phyloP scores from a whole-genome alignment of 495 filamentous ascomycete species.

The Aspergillus diversus region DNA sequence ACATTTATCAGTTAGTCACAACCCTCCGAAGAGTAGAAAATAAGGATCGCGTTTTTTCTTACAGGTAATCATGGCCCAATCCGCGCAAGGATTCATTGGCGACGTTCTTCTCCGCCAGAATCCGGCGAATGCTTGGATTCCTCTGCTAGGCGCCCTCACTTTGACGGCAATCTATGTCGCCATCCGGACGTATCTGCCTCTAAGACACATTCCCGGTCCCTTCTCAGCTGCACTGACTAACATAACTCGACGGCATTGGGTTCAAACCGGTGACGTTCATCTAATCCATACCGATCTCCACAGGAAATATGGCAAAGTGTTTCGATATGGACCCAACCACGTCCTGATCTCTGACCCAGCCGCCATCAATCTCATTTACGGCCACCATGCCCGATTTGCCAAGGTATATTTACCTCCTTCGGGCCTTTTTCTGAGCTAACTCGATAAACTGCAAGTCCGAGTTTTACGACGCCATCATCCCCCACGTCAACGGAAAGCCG shows the following conservation, averaged over 20 bases:
- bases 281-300: conserved; percentile 44
- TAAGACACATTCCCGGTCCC: conserved; percentile 46
- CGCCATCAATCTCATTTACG: conserved; percentile 47
- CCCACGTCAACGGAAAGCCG: neutral
- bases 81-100: too few species aligned
- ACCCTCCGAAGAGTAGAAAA: too few species aligned
- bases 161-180: too few species aligned
- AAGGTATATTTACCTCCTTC: neutral
- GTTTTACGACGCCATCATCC: conserved; percentile 14
- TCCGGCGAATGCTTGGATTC: too few species aligned
- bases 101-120: too few species aligned
- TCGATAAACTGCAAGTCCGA: conserved; percentile 12
- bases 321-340: conserved; percentile 59
- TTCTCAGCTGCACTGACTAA: conserved; percentile 41
- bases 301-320: conserved; percentile 51
- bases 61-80: too few species aligned
- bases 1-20: too few species aligned
- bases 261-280: conserved; percentile 31
- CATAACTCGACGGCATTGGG: conserved; percentile 35
- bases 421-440: neutral
- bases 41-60: too few species aligned
- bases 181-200: neutral
- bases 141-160: too few species aligned
- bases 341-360: conserved; percentile 50
- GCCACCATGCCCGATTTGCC: neutral